Evolutionary conservation across 176 grass and related monocot genomes (phyloP), one percentile per base, ranked within the genome.

Genomic region (Areca catechu): DNA sequence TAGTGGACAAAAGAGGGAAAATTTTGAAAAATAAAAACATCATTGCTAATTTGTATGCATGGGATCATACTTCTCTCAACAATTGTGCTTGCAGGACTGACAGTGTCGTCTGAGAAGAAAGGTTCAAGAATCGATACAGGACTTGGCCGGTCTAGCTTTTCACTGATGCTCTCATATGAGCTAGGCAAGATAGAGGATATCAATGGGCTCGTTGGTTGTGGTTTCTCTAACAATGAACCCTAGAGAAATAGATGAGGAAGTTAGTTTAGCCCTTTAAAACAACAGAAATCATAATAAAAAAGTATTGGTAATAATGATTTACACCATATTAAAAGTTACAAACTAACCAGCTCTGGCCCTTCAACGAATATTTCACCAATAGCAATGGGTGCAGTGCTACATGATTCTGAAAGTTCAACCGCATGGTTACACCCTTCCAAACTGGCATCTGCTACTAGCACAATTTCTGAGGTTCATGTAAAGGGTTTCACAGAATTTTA

Each of bases 121-220:
- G 15, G 24, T 52, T 80, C 88, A 51, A 83, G 79, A 61, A 91
- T 58, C 5, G 76, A 82, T 22, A 73, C 70, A 34, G 86, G 71
- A 49, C 86, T 85, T 70, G 73, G 57, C 73, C 69, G 71, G 43
- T 66, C 71, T 22, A 78, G 74, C 60, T 75, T 87, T n/a, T 78
- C 77, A 73, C 74, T 57, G 57, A 57, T 54, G 68, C 47, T 85
- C 63, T 82, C 80, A 0, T 51, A 24, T 4, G 60, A 76, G 43
- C 62, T 69, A 50, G 57, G 16, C 62, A 72, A 76, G 71, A 68
- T 57, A 68, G 70, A n/a, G n/a, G n/a, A 53, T 60, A 79, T 30
- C 55, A 63, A 66, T 70, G 86, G 72, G 49, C 74, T 79, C 53
- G 58, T 23, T 71, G 52, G 57, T 28, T 77, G 29, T 70, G 53